Evolutionary conservation across 805 yeast species (phyloP).

Genomic region (Kodamaea lidongshanica): DNA sequence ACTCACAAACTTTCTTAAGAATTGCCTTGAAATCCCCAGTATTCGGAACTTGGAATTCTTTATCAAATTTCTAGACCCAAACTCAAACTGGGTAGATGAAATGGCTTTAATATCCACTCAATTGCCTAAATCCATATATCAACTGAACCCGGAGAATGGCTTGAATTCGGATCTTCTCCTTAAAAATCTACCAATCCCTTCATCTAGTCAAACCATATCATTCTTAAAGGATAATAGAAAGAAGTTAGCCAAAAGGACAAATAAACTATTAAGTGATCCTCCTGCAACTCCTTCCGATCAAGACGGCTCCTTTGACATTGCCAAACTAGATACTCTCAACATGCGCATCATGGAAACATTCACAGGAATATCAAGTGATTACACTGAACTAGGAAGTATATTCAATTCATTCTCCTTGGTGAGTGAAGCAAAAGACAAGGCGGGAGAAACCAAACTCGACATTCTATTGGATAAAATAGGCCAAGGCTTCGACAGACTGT

Average conservation of each 20-base stretch:
- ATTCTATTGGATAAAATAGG: constrained; percentile 69
- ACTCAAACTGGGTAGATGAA: constrained; percentile 76
- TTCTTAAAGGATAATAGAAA: constrained; percentile 29
- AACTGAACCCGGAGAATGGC: constrained; percentile 42
- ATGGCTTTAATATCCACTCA: constrained; percentile 30
- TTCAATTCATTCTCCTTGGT: constrained; percentile 52
- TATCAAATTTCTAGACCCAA: constrained; percentile 77
- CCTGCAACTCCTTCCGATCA: not conserved
- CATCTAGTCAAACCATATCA: constrained; percentile 22
- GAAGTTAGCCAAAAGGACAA: constrained; percentile 21
- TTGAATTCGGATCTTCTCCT: constrained; percentile 31
- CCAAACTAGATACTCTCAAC: constrained; percentile 53
- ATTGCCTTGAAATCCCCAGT: constrained; percentile 56
- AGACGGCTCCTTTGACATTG: constrained; percentile 14
- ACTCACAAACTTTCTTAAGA: constrained; percentile 69
- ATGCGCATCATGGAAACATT: constrained; percentile 50
- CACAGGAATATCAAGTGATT: constrained; percentile 54
- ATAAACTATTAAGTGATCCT: constrained; percentile 11
- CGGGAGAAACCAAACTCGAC: constrained; percentile 24
- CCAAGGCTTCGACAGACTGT: constrained; percentile 71
- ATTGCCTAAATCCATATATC: constrained; percentile 35
- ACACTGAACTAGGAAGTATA: constrained; percentile 66
- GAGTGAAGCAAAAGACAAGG: constrained; percentile 18
- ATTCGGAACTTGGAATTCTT: constrained; percentile 59
- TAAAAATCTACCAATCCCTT: constrained; percentile 29